These are phyloP conservation scores for Paracoccidioides brasiliensis DNA, from an alignment of 2,329 filamentous ascomycete genomes.

Conservation along the genomic window DNA sequence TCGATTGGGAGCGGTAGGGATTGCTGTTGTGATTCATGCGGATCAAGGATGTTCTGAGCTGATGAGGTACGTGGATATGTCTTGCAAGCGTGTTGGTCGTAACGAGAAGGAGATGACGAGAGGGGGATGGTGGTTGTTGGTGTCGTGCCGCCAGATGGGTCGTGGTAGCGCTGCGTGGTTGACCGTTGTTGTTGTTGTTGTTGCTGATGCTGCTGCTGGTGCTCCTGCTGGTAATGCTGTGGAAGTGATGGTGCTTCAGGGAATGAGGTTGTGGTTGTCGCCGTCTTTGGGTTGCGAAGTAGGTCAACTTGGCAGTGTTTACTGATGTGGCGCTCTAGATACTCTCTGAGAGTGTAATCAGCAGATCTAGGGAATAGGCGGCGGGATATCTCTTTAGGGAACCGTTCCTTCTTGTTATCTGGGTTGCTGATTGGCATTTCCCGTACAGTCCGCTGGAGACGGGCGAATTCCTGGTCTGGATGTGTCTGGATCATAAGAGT, in stretches of 20 bases:
- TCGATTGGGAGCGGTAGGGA: slow-evolving; percentile 40
- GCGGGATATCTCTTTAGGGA: slow-evolving; percentile 66
- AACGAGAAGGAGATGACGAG: not conserved
- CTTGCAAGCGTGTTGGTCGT: too few species aligned
- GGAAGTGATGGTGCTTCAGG: slow-evolving; percentile 43
- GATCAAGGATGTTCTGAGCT: slow-evolving; percentile 16
- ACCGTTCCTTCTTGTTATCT: slow-evolving; percentile 53
- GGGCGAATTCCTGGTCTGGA: slow-evolving; percentile 59
- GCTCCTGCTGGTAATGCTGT: not conserved
- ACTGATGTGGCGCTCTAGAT: slow-evolving; percentile 48
- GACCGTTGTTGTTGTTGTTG: too few species aligned
- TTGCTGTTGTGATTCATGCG: slow-evolving; percentile 27
- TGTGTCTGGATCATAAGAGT: slow-evolving; percentile 59
- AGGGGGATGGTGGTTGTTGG: not conserved
- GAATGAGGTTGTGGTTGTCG: slow-evolving; percentile 33
- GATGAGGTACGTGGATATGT: too few species aligned
- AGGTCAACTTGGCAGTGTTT: slow-evolving; percentile 37
- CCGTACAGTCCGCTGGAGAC: slow-evolving; percentile 54
- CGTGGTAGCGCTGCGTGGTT: slow-evolving; percentile 14
- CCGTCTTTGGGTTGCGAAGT: slow-evolving; percentile 24
- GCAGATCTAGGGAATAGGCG: slow-evolving; percentile 53
- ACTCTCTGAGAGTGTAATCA: slow-evolving; percentile 45
- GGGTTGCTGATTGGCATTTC: slow-evolving; percentile 58
- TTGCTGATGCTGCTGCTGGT: too few species aligned
- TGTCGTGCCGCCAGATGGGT: slow-evolving; percentile 4